Base-by-base conservation (phyloP, 495 filamentous ascomycete genomes). In the Parmelia sp. region DNA sequence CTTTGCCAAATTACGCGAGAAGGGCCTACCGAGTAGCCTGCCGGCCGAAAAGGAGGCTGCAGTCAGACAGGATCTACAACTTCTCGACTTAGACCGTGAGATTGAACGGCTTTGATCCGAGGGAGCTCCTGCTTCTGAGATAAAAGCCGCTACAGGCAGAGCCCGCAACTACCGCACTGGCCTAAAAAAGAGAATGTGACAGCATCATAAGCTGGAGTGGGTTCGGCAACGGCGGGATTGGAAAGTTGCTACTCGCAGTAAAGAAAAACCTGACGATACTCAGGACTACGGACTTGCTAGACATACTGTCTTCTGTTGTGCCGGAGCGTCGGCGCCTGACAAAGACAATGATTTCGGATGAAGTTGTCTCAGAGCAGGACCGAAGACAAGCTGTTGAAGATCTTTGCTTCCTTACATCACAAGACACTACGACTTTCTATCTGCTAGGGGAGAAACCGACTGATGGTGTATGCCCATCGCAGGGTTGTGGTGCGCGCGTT, bases 401-500 rank as follows among this genome's bases (percentile, higher is more conserved):
- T 56, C 29, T 66, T 12, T 49, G 39, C 15, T 56, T 40, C 6
- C 65, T 66, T 19, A 15, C 27, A 25, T 44, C 57, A 27, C 15
- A 27, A 51, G 65, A 62, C 35, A 57, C 9, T 8, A 57, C 21
- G 23, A 39, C 35, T 47, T 44, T 66, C 39, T 63, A 66, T 31
- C 40, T 19, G 11, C 65, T 49, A 36, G 19, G 49, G 27, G 65
- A 66, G 47, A 39, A 62, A 37, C 60, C 49, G 33, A 23, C 63
- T 21, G 14, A 62, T 35, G 35, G 36, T 3, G 19, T 57, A 5
- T 63, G 37, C 45, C 49, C 60, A 1, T 23, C 63, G 21, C 44
- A 66, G 35, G 21, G 27, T 21, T 66, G 29, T 62, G 10, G 12
- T 40, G 39, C 15, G 15, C n/a, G 39, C 9, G 39, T 10, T 40